Percentiles rank a stretch among this genome's conserved stretches.
Evolutionary conservation across 306 rosid genomes (phyloP).

Genomic region (Prunus padus): DNA sequence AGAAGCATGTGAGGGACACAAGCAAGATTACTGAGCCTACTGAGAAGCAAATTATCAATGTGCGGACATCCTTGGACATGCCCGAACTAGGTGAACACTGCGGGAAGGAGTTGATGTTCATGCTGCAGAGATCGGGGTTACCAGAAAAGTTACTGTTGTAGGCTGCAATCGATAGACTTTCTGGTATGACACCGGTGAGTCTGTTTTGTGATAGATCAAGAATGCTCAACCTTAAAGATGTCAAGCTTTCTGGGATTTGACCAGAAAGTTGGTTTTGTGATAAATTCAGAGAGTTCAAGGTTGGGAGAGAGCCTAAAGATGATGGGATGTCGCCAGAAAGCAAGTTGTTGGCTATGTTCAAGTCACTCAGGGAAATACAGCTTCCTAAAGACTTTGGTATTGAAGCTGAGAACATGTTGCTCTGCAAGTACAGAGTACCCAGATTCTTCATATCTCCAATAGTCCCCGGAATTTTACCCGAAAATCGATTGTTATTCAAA

Average conservation of each 20-base stretch:
- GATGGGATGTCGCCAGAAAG: conserved; percentile 58
- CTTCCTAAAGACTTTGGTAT: conserved; percentile 65
- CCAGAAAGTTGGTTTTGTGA: conserved; percentile 67
- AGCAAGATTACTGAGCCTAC: conserved; percentile 35
- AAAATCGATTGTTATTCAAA: conserved; percentile 54
- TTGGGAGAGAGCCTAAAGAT: conserved; percentile 57
- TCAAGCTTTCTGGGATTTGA: conserved; percentile 54
- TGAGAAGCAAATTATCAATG: conserved; percentile 51
- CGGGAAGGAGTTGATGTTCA: conserved; percentile 31
- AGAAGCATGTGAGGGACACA: conserved; percentile 28
- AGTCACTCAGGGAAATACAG: conserved; percentile 44
- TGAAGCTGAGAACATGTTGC: conserved; percentile 52
- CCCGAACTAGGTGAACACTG: conserved; percentile 46
- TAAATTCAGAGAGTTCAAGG: conserved; percentile 58
- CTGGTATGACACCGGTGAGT: conserved; percentile 61
- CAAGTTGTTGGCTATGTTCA: conserved; percentile 58
- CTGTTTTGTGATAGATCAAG: conserved; percentile 68
- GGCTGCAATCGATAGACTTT: conserved; percentile 52
- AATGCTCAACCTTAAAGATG: conserved; percentile 54
- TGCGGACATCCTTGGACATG: conserved; percentile 42
- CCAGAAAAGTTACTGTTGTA: conserved; percentile 80
- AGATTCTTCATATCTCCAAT: conserved; percentile 58
- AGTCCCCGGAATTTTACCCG: conserved; percentile 51
- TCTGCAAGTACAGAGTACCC: conserved; percentile 51
- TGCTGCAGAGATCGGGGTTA: conserved; percentile 65